These are phyloP conservation scores for Hyphodiscus sp. DNA, from an alignment of 2,329 filamentous ascomycete species.

Conservation along the genomic window DNA sequence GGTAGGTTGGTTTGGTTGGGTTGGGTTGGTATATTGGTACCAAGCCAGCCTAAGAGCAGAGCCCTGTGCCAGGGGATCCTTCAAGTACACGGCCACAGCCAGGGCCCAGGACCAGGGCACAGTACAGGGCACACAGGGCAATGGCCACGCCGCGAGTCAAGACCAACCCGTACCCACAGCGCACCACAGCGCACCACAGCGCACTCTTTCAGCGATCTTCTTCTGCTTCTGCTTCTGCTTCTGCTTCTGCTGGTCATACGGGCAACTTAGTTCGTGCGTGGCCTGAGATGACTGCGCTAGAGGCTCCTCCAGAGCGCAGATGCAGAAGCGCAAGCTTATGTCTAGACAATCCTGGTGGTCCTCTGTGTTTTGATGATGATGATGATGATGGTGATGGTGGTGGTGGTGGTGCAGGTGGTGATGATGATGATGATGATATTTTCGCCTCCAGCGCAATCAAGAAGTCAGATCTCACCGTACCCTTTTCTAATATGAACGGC, in stretches of 20 bases:
- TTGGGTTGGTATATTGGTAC: too few species aligned
- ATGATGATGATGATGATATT: neutral
- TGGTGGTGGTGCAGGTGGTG: too few species aligned
- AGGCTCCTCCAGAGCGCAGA: constrained; percentile 1
- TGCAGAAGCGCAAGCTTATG: constrained; percentile 18
- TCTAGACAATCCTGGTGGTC: constrained; percentile 11
- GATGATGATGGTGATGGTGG: too few species aligned
- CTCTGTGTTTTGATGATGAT: neutral
- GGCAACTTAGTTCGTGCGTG: constrained; percentile 5
- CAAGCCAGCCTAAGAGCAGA: too few species aligned
- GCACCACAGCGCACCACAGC: too few species aligned
- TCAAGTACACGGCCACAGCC: too few species aligned
- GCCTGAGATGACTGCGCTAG: neutral
- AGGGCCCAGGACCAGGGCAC: too few species aligned
- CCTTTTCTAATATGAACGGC: constrained; percentile 17
- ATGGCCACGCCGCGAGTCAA: too few species aligned
- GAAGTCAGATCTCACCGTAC: constrained; percentile 31
- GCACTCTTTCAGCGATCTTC: neutral
- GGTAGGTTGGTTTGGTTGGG: too few species aligned
- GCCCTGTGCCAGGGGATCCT: too few species aligned
- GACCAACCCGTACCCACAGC: too few species aligned
- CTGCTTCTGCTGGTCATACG: neutral
- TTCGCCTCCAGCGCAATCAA: neutral
- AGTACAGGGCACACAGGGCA: too few species aligned
- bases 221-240: neutral